phyloP scores from a whole-genome alignment of 2,329 filamentous ascomycete species.

The Huntiella bhutanensis region DNA sequence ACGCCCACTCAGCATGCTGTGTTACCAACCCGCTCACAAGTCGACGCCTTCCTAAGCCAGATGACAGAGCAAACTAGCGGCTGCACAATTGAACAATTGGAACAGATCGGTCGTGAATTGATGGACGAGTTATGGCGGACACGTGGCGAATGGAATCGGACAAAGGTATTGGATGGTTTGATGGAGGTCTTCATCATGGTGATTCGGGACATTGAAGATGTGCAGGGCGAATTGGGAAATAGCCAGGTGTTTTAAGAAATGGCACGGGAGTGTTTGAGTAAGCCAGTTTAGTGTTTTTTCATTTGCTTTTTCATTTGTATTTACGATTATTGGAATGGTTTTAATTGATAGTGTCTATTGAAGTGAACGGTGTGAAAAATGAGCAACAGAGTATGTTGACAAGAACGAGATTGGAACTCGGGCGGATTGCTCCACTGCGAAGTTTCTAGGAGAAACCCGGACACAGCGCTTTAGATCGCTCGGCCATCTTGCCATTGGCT shows the following conservation, averaged over 20 bases:
- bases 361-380: too few species aligned
- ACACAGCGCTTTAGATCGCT: conserved; percentile 9
- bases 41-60: conserved; percentile 39
- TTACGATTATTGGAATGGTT: background rate
- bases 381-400: conserved; percentile 15
- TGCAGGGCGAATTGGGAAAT: conserved; percentile 25
- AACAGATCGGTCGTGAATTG: conserved; percentile 75
- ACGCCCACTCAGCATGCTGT: conserved; percentile 5
- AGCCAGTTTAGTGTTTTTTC: background rate
- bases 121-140: conserved; percentile 81
- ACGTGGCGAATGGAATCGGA: conserved; percentile 67
- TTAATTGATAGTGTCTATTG: too few species aligned
- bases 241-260: conserved; percentile 20
- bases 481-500: conserved; percentile 9
- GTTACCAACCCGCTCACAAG: conserved; percentile 27
- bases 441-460: conserved; percentile 2
- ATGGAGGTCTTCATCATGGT: conserved; percentile 56
- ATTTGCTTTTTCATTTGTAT: background rate
- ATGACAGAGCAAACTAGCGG: conserved; percentile 52
- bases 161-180: conserved; percentile 46
- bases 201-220: conserved; percentile 45
- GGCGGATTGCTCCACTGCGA: conserved; percentile 12
- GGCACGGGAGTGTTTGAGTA: too few species aligned
- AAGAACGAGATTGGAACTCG: conserved; percentile 16
- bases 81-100: conserved; percentile 79